Base-by-base conservation (phyloP, 2,329 filamentous ascomycete species). In the Penicillium decumbens region DNA sequence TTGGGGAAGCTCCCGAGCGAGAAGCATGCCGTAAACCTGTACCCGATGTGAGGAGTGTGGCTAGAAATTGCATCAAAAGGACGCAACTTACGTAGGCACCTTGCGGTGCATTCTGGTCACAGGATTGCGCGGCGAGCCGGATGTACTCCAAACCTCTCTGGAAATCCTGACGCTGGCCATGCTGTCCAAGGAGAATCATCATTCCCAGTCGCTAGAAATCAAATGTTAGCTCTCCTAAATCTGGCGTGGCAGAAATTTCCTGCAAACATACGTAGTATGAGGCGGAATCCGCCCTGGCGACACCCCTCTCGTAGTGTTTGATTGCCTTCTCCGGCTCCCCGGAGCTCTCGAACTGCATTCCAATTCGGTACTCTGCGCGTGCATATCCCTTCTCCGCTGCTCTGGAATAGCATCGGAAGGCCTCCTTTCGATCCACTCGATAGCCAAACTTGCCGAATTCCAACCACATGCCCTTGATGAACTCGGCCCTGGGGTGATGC, bases 391-490 rank as follows among this genome's bases (percentile, higher is more conserved):
- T 84, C 61, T 91, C 87, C 27, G 89, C 87, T n/a, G 93, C 88
- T 62, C 85, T 80, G 54, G 84, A 83, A 72, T 97, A 98, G 62
- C 87, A 88, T 53, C 84, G 75, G 67, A 95, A 97, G 6, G 93
- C 92, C 72, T 96, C 92, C 64, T 92, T 91, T 75, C 95, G 95
- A 75, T 98, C 93, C 52, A 90, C 79, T 25, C 90, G 83, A 69
- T 86, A 84, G 33, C 89, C 90, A 66, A 96, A 97, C 66, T 95
- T 95, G 60, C 93, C 93, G 77, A 97, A 98, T 68, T 98, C 93
- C 43, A 95, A 78, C 93, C 93, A 98, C 80, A 95, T 96, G 51
- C 90, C 89, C 62, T 84, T 84, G 76, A 97, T 89, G 68, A 97
- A 98, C 58, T 95, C 83, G 23, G 93, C 93, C 65, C 93, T 90